A percentile compares a stretch with the other conserved stretches of the same genome.
phyloP scores from a whole-genome alignment of 805 yeast species.

The Metschnikowia lochheadii region DNA sequence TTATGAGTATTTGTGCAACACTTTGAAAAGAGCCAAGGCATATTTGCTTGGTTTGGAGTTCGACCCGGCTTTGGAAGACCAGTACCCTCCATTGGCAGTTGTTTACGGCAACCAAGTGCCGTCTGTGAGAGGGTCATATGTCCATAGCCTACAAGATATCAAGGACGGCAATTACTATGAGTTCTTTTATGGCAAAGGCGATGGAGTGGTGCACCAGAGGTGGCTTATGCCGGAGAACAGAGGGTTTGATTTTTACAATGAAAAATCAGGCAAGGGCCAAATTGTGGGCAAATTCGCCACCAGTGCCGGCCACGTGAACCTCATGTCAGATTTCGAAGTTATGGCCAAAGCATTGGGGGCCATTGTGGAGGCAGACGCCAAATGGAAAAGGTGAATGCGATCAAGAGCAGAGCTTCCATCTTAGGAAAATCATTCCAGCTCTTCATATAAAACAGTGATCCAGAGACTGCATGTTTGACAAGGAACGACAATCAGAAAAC shows the following conservation, averaged over 20 bases:
- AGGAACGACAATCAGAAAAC: conserved; percentile 67
- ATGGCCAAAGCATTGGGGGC: conserved; percentile 71
- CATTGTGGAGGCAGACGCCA: conserved; percentile 54
- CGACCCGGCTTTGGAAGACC: conserved; percentile 38
- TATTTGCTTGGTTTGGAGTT: conserved; percentile 56
- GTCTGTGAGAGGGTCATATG: conserved; percentile 77
- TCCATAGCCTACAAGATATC: conserved; percentile 57
- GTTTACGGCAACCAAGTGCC: conserved; percentile 83
- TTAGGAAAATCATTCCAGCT: conserved; percentile 18
- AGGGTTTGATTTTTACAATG: conserved; percentile 48
- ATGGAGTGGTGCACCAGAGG: conserved; percentile 83
- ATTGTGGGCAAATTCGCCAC: conserved; percentile 65
- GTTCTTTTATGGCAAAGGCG: conserved; percentile 85
- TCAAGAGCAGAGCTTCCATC: neutral
- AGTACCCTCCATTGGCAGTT: conserved; percentile 80
- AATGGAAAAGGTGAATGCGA: conserved; percentile 22
- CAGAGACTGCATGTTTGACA: conserved; percentile 83
- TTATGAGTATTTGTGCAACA: conserved; percentile 56
- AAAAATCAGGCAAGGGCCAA: conserved; percentile 37
- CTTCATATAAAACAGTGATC: conserved; percentile 71
- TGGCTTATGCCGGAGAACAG: conserved; percentile 76
- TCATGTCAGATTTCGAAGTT: conserved; percentile 68
- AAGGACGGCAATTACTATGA: conserved; percentile 68
- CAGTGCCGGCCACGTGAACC: conserved; percentile 70
- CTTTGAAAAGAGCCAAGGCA: conserved; percentile 55